phyloP scores from a whole-genome alignment of 2,329 filamentous ascomycete species.

The Pseudopyricularia javanii region DNA sequence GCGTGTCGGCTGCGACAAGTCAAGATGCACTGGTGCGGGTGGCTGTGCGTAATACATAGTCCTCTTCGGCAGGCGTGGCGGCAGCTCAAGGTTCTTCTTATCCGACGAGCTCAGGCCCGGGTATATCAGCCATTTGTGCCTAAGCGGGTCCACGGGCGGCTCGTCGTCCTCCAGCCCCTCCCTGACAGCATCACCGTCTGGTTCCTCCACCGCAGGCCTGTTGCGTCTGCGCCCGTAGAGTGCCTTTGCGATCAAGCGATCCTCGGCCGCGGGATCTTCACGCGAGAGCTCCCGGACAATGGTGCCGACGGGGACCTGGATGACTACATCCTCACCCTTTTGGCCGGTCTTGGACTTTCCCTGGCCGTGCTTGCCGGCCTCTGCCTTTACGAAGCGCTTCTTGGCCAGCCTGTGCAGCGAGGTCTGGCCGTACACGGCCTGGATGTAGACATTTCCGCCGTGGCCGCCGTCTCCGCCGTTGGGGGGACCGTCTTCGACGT shows the following conservation, averaged over 20 bases:
- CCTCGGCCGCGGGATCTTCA: slow-evolving; percentile 63
- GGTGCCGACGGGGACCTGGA: slow-evolving; percentile 87
- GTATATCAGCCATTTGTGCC: slow-evolving; percentile 77
- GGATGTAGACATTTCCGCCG: slow-evolving; percentile 88
- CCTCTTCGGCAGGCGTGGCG: slow-evolving; percentile 33
- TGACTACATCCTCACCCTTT: slow-evolving; percentile 73
- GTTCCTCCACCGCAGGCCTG: slow-evolving; percentile 3
- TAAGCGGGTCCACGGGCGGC: slow-evolving; percentile 25
- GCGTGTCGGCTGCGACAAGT: slow-evolving; percentile 65
- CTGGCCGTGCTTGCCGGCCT: slow-evolving; percentile 65
- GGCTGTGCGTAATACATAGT: slow-evolving; percentile 54
- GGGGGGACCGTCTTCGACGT: slow-evolving; percentile 73
- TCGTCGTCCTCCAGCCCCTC: slow-evolving; percentile 10
- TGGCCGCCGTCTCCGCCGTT: slow-evolving; percentile 92
- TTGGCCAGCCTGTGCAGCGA: slow-evolving; percentile 85
- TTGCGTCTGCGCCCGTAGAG: slow-evolving; percentile 11
- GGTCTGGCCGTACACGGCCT: slow-evolving; percentile 82
- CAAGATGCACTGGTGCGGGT: slow-evolving; percentile 57
- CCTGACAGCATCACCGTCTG: slow-evolving; percentile 5
- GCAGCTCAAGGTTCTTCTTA: slow-evolving; percentile 40
- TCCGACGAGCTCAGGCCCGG: slow-evolving; percentile 64
- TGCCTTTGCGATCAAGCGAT: slow-evolving; percentile 26
- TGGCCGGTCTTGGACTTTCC: slow-evolving; percentile 63
- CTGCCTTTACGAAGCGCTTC: slow-evolving; percentile 60
- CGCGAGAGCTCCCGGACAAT: slow-evolving; percentile 74